phyloP scores from a whole-genome alignment of 2,329 filamentous ascomycete genomes.

The Neofusicoccum sp. region DNA sequence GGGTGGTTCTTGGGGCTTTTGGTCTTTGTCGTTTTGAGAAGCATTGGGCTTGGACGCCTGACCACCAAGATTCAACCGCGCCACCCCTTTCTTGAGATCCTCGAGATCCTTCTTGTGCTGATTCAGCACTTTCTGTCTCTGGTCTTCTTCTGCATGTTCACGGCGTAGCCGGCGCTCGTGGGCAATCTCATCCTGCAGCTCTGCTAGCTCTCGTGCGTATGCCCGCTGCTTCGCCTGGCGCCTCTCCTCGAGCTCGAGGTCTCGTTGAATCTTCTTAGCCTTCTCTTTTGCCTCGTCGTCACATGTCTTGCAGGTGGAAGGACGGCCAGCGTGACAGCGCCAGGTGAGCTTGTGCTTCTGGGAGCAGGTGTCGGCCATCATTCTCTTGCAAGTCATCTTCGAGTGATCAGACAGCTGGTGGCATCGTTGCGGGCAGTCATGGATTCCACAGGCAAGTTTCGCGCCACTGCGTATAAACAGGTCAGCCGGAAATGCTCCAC shows the following conservation, averaged over 20 bases:
- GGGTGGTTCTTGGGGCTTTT: background rate
- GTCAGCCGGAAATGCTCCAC: constrained; percentile 16
- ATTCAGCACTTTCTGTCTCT: constrained; percentile 45
- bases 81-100: constrained; percentile 31
- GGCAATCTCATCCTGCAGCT: constrained; percentile 56
- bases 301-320: constrained; percentile 52
- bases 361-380: constrained; percentile 50
- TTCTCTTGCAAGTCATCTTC: constrained; percentile 47
- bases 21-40: background rate
- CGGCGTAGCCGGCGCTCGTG: constrained; percentile 46
- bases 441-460: constrained; percentile 56
- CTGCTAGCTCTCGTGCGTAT: constrained; percentile 47
- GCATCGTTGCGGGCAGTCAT: constrained; percentile 60
- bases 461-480: constrained; percentile 41
- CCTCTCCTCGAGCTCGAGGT: constrained; percentile 52
- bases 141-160: constrained; percentile 45
- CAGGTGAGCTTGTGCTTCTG: constrained; percentile 51
- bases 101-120: constrained; percentile 50
- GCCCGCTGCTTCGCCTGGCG: constrained; percentile 45
- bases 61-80: no score
- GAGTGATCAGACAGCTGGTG: constrained; percentile 62
- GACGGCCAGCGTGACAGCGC: constrained; percentile 45
- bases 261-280: constrained; percentile 45
- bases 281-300: constrained; percentile 48
- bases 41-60: background rate